These are phyloP conservation scores for Hypocreales sp. DNA, from an alignment of 2,329 filamentous ascomycete genomes.

Conservation along the genomic window DNA sequence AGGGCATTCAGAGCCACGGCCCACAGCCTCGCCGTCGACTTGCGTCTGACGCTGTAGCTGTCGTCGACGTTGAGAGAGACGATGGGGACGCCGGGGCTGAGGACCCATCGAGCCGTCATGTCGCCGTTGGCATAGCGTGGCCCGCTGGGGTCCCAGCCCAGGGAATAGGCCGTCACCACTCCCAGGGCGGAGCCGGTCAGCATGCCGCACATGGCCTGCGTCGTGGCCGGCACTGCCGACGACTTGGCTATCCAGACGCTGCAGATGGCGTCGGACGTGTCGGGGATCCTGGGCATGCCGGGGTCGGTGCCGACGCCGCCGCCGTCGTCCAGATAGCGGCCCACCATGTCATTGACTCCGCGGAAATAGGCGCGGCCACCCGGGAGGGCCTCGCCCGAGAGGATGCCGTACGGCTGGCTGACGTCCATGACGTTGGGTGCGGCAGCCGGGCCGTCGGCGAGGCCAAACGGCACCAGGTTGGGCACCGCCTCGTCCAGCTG, in stretches of 20 bases:
- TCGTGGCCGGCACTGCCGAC: conserved; percentile 50
- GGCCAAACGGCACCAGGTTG: conserved; percentile 58
- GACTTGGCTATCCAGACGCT: conserved; percentile 87
- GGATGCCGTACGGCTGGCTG: conserved; percentile 68
- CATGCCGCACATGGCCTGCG: conserved; percentile 66
- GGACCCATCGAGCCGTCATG: conserved; percentile 73
- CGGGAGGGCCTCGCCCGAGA: conserved; percentile 76
- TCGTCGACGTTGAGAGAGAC: conserved; percentile 74
- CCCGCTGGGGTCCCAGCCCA: conserved; percentile 44
- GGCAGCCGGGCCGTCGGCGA: conserved; percentile 65
- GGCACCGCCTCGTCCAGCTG: conserved; percentile 69
- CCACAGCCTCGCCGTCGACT: conserved; percentile 61
- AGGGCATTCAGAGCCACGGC: conserved; percentile 88
- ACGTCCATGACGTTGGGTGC: conserved; percentile 81
- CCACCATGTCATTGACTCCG: conserved; percentile 55
- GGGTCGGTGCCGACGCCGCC: conserved; percentile 45
- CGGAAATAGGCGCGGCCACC: conserved; percentile 71
- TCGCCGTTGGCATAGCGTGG: conserved; percentile 56
- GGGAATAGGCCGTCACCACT: conserved; percentile 65
- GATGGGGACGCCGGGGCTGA: conserved; percentile 88
- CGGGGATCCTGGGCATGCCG: conserved; percentile 64
- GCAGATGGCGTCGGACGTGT: conserved; percentile 55
- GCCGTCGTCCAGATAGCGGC: conserved; percentile 54
- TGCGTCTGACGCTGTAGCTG: conserved; percentile 56
- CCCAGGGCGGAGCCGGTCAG: conserved; percentile 73